phyloP scores from a whole-genome alignment of 306 rosid species.

The Malus orientalis region DNA sequence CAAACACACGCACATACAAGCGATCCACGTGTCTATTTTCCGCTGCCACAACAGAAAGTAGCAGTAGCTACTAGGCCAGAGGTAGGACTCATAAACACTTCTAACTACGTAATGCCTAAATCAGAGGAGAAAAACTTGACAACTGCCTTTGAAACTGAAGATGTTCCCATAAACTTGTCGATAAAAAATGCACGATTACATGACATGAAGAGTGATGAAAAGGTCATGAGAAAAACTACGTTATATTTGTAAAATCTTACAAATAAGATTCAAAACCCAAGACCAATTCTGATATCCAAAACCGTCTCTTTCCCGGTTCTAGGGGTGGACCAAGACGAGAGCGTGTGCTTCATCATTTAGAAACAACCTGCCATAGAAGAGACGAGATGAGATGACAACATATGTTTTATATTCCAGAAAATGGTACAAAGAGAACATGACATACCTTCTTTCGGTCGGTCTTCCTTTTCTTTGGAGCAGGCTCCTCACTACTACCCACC shows the following conservation, averaged over 20 bases:
- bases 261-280: neutral
- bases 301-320: neutral
- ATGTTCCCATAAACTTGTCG: neutral
- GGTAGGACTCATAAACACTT: too few species aligned
- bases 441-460: conserved; percentile 35
- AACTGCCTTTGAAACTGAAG: neutral
- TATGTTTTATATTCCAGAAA: neutral
- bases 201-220: neutral
- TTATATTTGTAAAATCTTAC: neutral
- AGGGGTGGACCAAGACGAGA: neutral
- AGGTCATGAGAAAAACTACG: neutral
- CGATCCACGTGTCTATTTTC: too few species aligned
- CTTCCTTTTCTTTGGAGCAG: conserved; percentile 83
- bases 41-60: too few species aligned
- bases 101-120: too few species aligned
- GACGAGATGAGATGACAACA: neutral
- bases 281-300: neutral
- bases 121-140: too few species aligned
- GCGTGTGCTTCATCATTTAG: neutral
- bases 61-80: too few species aligned
- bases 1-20: too few species aligned
- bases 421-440: neutral
- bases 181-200: neutral
- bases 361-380: neutral
- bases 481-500: conserved; percentile 48